These are phyloP conservation scores for Pseudocercospora eumusae DNA, from an alignment of 2,329 filamentous ascomycete species.

Conservation along the genomic window DNA sequence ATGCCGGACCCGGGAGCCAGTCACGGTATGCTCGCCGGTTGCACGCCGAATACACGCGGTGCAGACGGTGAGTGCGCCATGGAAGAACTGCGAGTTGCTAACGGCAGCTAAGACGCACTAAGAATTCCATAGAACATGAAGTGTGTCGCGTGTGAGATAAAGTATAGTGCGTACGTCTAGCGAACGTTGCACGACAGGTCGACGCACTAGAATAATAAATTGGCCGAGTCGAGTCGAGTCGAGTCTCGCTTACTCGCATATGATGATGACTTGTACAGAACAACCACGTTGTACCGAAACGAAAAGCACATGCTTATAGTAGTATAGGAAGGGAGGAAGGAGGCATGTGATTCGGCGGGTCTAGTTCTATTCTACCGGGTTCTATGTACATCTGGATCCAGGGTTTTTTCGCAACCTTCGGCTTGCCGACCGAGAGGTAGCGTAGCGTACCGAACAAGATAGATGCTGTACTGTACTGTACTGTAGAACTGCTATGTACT, in stretches of 20 bases:
- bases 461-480: too few relatives aligned
- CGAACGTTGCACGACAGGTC: slow-evolving; percentile 19
- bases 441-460: too few relatives aligned
- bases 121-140: slow-evolving; percentile 4
- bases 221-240: too few relatives aligned
- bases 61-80: slow-evolving; percentile 15
- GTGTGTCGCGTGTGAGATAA: slow-evolving; percentile 18
- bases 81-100: slow-evolving; percentile 11
- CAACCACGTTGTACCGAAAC: background rate
- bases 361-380: too few relatives aligned
- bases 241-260: background rate
- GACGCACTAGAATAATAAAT: slow-evolving; percentile 5
- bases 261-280: background rate
- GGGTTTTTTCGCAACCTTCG: background rate
- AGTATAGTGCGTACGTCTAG: slow-evolving; percentile 20
- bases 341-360: background rate
- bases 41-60: slow-evolving; percentile 19
- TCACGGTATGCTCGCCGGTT: slow-evolving; percentile 2
- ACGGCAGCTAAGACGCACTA: slow-evolving; percentile 13
- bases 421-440: slow-evolving; percentile 8
- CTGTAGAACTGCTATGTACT: too few relatives aligned
- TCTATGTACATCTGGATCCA: too few relatives aligned
- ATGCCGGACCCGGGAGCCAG: slow-evolving; percentile 19
- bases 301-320: background rate
- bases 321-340: too few relatives aligned